phyloP scores from a whole-genome alignment of 495 filamentous ascomycete species.

The Penicillium cataractarum region DNA sequence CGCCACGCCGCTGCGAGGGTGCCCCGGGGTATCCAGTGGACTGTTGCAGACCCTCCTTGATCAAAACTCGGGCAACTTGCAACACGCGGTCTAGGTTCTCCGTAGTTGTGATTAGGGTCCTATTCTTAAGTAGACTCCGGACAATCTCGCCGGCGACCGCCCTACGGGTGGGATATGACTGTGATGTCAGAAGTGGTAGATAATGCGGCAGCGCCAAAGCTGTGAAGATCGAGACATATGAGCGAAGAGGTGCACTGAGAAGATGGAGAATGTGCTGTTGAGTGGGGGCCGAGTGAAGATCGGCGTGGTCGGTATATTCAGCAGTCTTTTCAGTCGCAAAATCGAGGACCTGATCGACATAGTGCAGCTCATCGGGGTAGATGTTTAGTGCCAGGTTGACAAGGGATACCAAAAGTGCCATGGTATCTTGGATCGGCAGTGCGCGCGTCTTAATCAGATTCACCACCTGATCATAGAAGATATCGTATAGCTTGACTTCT shows the following conservation, averaged over 20 bases:
- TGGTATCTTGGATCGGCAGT: conserved; percentile 91
- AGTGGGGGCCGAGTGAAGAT: conserved; percentile 83
- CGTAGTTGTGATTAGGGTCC: conserved; percentile 72
- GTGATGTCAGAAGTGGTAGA: conserved; percentile 83
- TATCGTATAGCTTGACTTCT: conserved; percentile 90
- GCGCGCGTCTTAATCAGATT: conserved; percentile 88
- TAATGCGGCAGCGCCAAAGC: conserved; percentile 89
- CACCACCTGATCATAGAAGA: conserved; percentile 96
- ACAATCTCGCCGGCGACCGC: conserved; percentile 88
- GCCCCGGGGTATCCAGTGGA: conserved; percentile 81
- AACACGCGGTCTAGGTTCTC: conserved; percentile 87
- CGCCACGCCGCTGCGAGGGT: conserved; percentile 63
- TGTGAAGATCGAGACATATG: conserved; percentile 92
- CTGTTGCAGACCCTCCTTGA: conserved; percentile 89
- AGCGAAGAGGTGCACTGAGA: conserved; percentile 82
- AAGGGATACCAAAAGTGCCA: conserved; percentile 87
- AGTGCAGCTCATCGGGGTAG: conserved; percentile 89
- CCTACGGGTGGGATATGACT: conserved; percentile 90
- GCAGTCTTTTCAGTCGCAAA: conserved; percentile 88
- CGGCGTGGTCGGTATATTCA: conserved; percentile 89
- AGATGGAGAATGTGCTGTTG: conserved; percentile 89
- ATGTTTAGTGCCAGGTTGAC: conserved; percentile 93
- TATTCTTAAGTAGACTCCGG: conserved; percentile 74
- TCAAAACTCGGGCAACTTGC: conserved; percentile 83
- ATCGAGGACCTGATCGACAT: conserved; percentile 90